Conservation (phyloP, 176 grass and related monocot genomes). For the Pharus latifolius region DNA sequence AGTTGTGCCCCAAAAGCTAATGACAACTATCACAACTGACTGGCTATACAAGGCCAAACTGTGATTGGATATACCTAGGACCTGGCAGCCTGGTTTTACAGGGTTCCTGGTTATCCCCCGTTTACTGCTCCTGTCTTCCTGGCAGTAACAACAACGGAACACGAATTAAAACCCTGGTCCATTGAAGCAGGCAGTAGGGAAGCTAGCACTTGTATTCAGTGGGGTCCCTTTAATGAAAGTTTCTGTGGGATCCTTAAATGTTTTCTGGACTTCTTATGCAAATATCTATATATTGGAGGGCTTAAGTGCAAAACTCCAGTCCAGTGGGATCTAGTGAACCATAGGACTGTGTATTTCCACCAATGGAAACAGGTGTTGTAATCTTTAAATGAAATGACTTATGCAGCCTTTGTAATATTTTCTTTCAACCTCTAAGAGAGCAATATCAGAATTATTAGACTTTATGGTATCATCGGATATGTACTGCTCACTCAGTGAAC, state of each 20-base stretch:
- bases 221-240: no score
- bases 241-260: no score
- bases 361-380: no score
- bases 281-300: no score
- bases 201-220: no score
- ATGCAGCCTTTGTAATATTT: not conserved
- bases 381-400: slow-evolving; percentile 16
- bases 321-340: no score
- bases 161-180: not conserved
- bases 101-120: not conserved
- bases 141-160: not conserved
- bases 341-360: no score
- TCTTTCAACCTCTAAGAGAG: not conserved
- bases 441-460: not conserved
- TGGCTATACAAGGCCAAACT: not conserved
- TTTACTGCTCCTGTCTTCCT: not conserved
- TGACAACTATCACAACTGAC: not conserved
- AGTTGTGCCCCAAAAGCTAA: not conserved
- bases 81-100: no score
- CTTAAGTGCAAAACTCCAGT: no score
- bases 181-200: no score
- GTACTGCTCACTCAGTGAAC: slow-evolving; percentile 1
- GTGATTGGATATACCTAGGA: not conserved
- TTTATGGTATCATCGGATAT: not conserved
- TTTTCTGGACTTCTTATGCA: no score